phyloP scores from a whole-genome alignment of 495 filamentous ascomycete species.

The Penicillium silybi region DNA sequence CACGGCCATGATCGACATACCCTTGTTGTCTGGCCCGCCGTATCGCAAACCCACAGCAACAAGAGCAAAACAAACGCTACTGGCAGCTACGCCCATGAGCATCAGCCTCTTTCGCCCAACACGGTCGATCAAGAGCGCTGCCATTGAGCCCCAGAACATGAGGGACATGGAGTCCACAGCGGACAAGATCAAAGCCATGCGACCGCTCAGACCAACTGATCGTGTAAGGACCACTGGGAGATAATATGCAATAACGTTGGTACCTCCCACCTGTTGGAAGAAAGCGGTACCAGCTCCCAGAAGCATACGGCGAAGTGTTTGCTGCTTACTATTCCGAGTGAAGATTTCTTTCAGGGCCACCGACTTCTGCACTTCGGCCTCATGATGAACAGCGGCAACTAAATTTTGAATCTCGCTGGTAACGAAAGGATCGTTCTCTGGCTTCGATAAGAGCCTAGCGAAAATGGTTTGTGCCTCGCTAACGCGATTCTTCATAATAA shows the following conservation, averaged over 20 bases:
- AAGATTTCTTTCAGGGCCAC: not conserved
- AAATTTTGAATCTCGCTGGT: not conserved
- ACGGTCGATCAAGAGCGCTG: slow-evolving; percentile 9
- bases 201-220: not conserved
- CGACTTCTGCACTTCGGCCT: slow-evolving; percentile 13
- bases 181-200: slow-evolving; percentile 6
- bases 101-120: slow-evolving; percentile 7
- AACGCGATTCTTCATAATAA: slow-evolving; percentile 7
- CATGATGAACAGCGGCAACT: slow-evolving; percentile 1
- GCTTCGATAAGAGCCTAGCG: not conserved
- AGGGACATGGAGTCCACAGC: slow-evolving; percentile 9
- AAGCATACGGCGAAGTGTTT: slow-evolving; percentile 3
- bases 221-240: slow-evolving; percentile 5
- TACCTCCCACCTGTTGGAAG: slow-evolving; percentile 7
- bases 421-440: not conserved
- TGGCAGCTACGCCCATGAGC: slow-evolving; percentile 7
- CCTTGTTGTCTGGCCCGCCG: slow-evolving; percentile 14
- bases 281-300: slow-evolving; percentile 6
- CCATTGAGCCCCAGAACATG: slow-evolving; percentile 17
- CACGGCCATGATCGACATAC: slow-evolving; percentile 11
- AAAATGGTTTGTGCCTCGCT: not conserved
- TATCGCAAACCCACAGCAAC: slow-evolving; percentile 13
- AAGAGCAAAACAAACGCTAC: slow-evolving; percentile 16
- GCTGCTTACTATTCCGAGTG: not conserved
- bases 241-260: slow-evolving; percentile 8